A percentile compares a stretch with the other conserved stretches of the same genome.
Evolutionary conservation across 208 protist genomes (phyloP).

Genomic region (Plasmodiophora brassicae): DNA sequence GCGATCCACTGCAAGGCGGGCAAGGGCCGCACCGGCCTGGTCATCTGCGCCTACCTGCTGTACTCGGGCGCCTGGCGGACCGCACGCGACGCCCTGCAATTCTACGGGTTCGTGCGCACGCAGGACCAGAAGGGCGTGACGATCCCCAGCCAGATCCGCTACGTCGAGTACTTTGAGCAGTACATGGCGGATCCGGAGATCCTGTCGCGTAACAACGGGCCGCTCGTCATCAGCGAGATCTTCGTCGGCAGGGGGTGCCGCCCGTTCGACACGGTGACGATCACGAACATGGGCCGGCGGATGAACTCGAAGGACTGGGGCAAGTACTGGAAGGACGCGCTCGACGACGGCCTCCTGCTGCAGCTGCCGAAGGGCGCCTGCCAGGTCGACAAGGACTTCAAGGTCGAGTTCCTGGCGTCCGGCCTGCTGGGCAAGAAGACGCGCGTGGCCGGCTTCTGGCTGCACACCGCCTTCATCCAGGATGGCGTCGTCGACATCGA

Average conservation of each 20-base stretch:
- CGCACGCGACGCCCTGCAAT: conserved; percentile 62
- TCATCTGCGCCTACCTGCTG: conserved; percentile 71
- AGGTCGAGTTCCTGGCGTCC: background rate
- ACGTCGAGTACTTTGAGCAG: background rate
- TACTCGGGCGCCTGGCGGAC: conserved; percentile 61
- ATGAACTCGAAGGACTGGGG: background rate
- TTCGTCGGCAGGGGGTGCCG: background rate
- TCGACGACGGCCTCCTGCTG: background rate
- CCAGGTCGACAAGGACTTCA: background rate
- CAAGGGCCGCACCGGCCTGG: conserved; percentile 88
- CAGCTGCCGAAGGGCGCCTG: background rate
- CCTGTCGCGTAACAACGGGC: background rate
- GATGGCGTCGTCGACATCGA: background rate
- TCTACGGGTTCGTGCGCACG: conserved; percentile 71
- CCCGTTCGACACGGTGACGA: background rate
- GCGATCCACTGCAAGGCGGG: conserved; percentile 59
- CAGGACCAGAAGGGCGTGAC: conserved; percentile 75
- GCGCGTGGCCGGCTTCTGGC: background rate
- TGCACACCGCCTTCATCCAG: background rate
- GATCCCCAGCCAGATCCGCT: conserved; percentile 68
- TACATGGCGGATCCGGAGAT: background rate
- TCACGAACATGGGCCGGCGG: background rate
- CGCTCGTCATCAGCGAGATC: background rate
- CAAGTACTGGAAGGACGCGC: background rate
- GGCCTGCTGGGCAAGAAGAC: conserved; percentile 13